Percentiles rank a stretch among this genome's conserved stretches.
Evolutionary conservation across 495 filamentous ascomycete species (phyloP).

Genomic region (Lepraria neglecta): DNA sequence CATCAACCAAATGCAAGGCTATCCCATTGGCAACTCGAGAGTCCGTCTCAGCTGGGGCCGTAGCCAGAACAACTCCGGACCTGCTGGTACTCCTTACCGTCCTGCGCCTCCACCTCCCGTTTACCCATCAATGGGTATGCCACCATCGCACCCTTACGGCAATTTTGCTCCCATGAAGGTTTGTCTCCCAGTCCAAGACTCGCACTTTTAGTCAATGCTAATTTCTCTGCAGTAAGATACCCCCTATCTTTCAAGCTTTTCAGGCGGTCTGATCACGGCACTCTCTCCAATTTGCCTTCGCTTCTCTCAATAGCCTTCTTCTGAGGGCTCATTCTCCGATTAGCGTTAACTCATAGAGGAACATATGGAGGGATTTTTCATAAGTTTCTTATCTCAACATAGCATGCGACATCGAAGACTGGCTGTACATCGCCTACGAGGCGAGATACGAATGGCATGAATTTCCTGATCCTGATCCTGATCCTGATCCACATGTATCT

Average conservation of each 20-base stretch:
- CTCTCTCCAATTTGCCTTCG: slow-evolving; percentile 24
- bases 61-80: slow-evolving; percentile 97
- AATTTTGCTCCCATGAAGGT: slow-evolving; percentile 74
- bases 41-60: slow-evolving; percentile 96
- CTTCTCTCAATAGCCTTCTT: slow-evolving; percentile 27
- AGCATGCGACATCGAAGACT: slow-evolving; percentile 20
- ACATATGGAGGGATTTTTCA: slow-evolving; percentile 24
- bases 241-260: slow-evolving; percentile 26
- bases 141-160: slow-evolving; percentile 65
- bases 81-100: slow-evolving; percentile 93
- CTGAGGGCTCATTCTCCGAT: slow-evolving; percentile 37
- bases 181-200: slow-evolving; percentile 30
- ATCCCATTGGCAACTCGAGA: slow-evolving; percentile 97
- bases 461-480: slow-evolving; percentile 6
- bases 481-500: slow-evolving; percentile 23
- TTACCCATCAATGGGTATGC: slow-evolving; percentile 80
- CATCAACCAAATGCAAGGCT: slow-evolving; percentile 99
- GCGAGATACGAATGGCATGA: slow-evolving; percentile 24
- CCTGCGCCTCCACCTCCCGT: slow-evolving; percentile 86
- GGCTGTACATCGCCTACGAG: slow-evolving; percentile 20
- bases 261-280: slow-evolving; percentile 19
- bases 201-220: not conserved
- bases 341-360: slow-evolving; percentile 28
- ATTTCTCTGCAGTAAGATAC: slow-evolving; percentile 25
- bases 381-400: slow-evolving; percentile 25